A percentile compares a stretch with the other conserved stretches of the same genome.
Conservation (phyloP, 208 protist species). For the Crithidia sp. region DNA sequence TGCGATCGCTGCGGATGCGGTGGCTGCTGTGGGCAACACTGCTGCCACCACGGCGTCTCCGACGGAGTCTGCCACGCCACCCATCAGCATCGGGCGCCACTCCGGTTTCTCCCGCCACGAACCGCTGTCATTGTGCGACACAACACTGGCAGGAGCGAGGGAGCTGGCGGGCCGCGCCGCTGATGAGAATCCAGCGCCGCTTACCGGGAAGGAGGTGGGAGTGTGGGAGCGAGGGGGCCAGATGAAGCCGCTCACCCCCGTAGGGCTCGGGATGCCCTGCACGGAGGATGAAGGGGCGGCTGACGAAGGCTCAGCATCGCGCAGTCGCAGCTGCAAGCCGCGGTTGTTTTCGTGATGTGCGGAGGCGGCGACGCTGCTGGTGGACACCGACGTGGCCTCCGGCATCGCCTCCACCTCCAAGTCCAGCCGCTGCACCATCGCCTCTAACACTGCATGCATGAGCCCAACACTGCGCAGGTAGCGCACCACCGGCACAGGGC, state of each 20-base stretch:
- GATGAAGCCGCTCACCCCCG: constrained; percentile 3
- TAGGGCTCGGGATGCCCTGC: background rate
- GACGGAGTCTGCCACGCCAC: too few species aligned
- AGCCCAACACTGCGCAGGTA: constrained; percentile 61
- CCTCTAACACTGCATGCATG: constrained; percentile 38
- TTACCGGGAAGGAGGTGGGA: background rate
- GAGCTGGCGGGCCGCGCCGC: constrained; percentile 8
- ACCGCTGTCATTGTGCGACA: background rate
- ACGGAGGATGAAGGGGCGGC: background rate
- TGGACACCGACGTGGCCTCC: background rate
- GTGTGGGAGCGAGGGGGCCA: constrained; percentile 10
- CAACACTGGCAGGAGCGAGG: background rate
- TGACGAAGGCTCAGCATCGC: background rate
- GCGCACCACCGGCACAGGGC: constrained; percentile 34
- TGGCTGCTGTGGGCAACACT: too few species aligned
- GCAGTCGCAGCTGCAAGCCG: background rate
- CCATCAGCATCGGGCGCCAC: background rate
- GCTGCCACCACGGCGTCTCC: too few species aligned
- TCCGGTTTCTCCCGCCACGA: background rate
- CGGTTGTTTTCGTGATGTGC: background rate
- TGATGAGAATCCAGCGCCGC: background rate
- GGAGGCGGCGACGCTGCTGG: background rate
- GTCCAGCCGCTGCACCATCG: constrained; percentile 30
- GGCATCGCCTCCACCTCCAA: constrained; percentile 22
- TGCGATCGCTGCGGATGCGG: too few species aligned